A percentile compares a stretch with the other conserved stretches of the same genome.
Conservation (phyloP, 1,139 yeast genomes). For the Lodderomyces oxycetoniae region DNA sequence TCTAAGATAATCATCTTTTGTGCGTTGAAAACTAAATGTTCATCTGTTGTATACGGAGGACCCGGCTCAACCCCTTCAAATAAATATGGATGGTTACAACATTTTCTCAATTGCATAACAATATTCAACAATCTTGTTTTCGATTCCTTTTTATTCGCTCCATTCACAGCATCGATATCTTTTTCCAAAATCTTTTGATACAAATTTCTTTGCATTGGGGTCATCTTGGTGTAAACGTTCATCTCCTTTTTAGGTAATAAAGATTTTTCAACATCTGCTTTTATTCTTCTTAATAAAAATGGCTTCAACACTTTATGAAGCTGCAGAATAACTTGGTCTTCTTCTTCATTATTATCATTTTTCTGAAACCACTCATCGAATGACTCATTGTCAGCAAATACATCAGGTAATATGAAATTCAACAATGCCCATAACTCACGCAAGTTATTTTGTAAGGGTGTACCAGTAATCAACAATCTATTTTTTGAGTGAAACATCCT, state of each 20-base stretch:
- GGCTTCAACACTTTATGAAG: constrained; percentile 84
- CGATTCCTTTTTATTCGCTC: constrained; percentile 69
- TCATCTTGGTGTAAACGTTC: constrained; percentile 68
- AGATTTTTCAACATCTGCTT: constrained; percentile 75
- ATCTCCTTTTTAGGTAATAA: constrained; percentile 70
- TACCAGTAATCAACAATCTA: constrained; percentile 71
- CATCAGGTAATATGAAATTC: constrained; percentile 72
- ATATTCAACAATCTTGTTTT: constrained; percentile 71
- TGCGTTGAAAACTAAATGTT: constrained; percentile 68
- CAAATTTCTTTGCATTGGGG: constrained; percentile 74
- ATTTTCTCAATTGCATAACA: constrained; percentile 79
- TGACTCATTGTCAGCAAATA: constrained; percentile 67
- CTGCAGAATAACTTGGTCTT: constrained; percentile 67
- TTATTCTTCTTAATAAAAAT: constrained; percentile 67
- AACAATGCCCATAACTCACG: constrained; percentile 79
- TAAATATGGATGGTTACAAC: constrained; percentile 78
- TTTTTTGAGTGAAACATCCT: constrained; percentile 67
- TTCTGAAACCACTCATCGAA: constrained; percentile 69
- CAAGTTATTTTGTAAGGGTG: constrained; percentile 73
- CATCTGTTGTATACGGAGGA: constrained; percentile 81
- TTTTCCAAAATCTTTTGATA: constrained; percentile 71
- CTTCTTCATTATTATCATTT: constrained; percentile 22
- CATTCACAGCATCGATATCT: constrained; percentile 80
- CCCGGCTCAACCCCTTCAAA: constrained; percentile 89
- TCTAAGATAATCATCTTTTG: constrained; percentile 72